Percentiles rank a stretch among this genome's conserved stretches.
phyloP scores from a whole-genome alignment of 2,329 filamentous ascomycete species.

The Verticillium nubilum region DNA sequence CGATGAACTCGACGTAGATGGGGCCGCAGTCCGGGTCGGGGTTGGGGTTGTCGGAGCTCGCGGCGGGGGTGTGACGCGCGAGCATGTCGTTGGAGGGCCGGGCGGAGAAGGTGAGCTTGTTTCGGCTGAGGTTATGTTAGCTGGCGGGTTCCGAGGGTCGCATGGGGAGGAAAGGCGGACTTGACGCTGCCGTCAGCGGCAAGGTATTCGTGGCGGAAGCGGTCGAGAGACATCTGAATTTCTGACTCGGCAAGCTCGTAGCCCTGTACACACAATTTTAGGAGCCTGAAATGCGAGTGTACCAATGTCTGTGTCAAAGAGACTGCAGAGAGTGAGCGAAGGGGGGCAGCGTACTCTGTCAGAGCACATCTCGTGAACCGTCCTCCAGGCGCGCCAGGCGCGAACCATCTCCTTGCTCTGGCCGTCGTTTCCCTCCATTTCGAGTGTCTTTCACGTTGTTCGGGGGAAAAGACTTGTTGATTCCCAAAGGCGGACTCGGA shows the following conservation, averaged over 20 bases:
- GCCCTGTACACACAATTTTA: conserved; percentile 52
- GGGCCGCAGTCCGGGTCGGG: conserved; percentile 73
- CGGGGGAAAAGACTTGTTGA: background rate
- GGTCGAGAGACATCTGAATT: conserved; percentile 77
- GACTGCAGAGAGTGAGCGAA: background rate
- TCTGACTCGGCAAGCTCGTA: conserved; percentile 91
- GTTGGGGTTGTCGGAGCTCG: conserved; percentile 63
- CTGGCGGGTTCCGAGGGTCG: conserved; percentile 3
- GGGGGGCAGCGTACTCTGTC: conserved; percentile 63
- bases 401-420: conserved; percentile 53
- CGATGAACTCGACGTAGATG: conserved; percentile 90
- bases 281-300: background rate
- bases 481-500: too few relatives aligned
- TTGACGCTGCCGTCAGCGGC: conserved; percentile 68
- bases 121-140: conserved; percentile 52
- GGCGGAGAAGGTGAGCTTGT: conserved; percentile 81
- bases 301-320: background rate
- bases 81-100: conserved; percentile 81
- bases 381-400: conserved; percentile 92
- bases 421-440: conserved; percentile 39
- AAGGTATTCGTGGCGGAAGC: conserved; percentile 69
- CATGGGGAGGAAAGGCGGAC: conserved; percentile 43
- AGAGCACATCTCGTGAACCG: conserved; percentile 88
- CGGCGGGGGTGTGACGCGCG: conserved; percentile 70
- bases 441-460: conserved; percentile 3